phyloP scores from a whole-genome alignment of 805 yeast genomes.

The Lipomyces lipofer region DNA sequence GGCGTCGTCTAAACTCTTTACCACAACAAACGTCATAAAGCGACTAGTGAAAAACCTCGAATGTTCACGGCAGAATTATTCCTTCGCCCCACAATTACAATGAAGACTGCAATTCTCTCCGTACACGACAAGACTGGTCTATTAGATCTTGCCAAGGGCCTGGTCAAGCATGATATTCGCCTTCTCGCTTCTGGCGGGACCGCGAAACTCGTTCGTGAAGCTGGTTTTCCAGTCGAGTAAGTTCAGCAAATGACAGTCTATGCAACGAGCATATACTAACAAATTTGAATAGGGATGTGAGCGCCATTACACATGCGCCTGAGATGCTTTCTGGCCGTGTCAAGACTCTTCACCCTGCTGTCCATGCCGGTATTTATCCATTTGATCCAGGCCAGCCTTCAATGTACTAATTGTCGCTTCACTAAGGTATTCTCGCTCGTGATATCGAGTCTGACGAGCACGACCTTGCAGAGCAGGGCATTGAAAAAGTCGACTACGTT shows the following conservation, averaged over 20 bases:
- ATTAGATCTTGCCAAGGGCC: conserved; percentile 93
- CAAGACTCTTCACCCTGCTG: conserved; percentile 97
- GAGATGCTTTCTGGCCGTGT: conserved; percentile 99
- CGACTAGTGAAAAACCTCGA: not conserved
- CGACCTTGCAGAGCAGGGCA: conserved; percentile 84
- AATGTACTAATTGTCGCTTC: not conserved
- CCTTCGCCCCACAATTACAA: not conserved
- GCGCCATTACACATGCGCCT: conserved; percentile 95
- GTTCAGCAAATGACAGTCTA: conserved; percentile 13
- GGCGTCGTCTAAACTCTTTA: not conserved
- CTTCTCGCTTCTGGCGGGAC: conserved; percentile 98
- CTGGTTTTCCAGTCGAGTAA: conserved; percentile 91
- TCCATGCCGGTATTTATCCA: conserved; percentile 73
- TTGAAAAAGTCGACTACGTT: conserved; percentile 93
- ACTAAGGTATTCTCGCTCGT: conserved; percentile 77
- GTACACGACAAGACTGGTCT: conserved; percentile 98
- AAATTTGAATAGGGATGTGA: conserved; percentile 57
- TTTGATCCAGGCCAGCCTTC: not conserved
- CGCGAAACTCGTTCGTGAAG: conserved; percentile 88
- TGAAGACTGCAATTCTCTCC: conserved; percentile 89
- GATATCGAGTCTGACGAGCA: conserved; percentile 85
- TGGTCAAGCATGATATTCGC: conserved; percentile 82
- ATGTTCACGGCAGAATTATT: not conserved
- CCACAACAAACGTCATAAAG: not conserved
- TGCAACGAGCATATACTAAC: not conserved